These are phyloP conservation scores for Cercospora zeina DNA, from an alignment of 2,329 filamentous ascomycete genomes.

Conservation along the genomic window DNA sequence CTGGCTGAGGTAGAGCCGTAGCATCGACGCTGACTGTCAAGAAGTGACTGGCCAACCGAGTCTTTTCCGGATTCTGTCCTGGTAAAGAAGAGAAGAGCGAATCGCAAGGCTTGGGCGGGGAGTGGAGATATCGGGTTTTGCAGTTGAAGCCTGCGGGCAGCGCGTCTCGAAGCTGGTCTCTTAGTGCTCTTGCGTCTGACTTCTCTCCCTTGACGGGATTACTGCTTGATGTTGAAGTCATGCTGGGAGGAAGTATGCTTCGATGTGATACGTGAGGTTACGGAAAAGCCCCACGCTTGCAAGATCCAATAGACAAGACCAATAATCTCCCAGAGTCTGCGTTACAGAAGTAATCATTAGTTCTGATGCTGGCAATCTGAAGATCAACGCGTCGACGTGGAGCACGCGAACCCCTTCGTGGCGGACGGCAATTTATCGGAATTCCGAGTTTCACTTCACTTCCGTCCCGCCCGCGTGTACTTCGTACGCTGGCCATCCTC, in stretches of 20 bases:
- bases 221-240: conserved; percentile 15
- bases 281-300: neutral
- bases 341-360: neutral
- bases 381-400: neutral
- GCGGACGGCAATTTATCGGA: neutral
- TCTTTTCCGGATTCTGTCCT: conserved; percentile 69
- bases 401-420: conserved; percentile 2
- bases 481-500: neutral
- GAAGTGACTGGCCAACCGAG: conserved; percentile 85
- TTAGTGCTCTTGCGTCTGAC: conserved; percentile 24
- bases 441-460: conserved; percentile 2
- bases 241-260: conserved; percentile 3
- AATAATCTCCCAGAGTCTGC: neutral
- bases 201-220: conserved; percentile 3
- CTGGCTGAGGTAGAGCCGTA: conserved; percentile 24
- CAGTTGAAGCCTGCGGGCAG: conserved; percentile 60
- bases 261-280: neutral
- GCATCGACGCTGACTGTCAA: conserved; percentile 54
- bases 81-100: conserved; percentile 80
- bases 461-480: conserved; percentile 5
- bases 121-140: conserved; percentile 82
- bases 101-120: conserved; percentile 70
- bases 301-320: neutral
- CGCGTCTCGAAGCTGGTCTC: conserved; percentile 52
- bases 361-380: neutral